These are phyloP conservation scores for Serendipita indica DNA, from an alignment of 768 basidiomycete genomes.

Conservation along the genomic window DNA sequence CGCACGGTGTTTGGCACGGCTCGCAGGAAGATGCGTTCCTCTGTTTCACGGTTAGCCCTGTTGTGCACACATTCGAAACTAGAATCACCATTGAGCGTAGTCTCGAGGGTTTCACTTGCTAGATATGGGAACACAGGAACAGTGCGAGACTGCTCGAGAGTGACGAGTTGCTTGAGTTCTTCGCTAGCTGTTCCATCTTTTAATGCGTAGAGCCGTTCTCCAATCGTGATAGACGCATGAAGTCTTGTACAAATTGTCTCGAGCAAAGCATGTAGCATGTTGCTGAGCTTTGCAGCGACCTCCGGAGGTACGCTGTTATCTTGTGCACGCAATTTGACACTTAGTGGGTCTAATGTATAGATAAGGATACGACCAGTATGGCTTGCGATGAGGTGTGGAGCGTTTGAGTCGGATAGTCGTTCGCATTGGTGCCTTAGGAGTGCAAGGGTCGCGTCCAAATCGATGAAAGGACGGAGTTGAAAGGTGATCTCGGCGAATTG, in stretches of 20 bases:
- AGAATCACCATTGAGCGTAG: background rate
- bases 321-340: background rate
- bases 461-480: conserved; percentile 72
- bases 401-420: background rate
- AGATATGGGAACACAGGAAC: conserved; percentile 31
- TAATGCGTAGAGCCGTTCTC: background rate
- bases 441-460: conserved; percentile 54
- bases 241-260: background rate
- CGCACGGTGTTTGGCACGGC: conserved; percentile 82
- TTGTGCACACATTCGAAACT: conserved; percentile 7
- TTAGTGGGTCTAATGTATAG: background rate
- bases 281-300: background rate
- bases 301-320: background rate
- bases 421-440: conserved; percentile 56
- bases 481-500: conserved; percentile 83
- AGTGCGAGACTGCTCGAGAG: conserved; percentile 3
- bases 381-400: background rate
- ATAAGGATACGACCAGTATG: background rate
- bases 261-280: background rate
- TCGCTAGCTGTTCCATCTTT: conserved; percentile 1
- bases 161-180: conserved; percentile 4
- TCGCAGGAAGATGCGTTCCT: conserved; percentile 73
- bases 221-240: background rate
- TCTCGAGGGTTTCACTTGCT: background rate
- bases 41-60: conserved; percentile 27